Conservation (phyloP, 352 stramenopile species). For the Phytopythium delawarense region DNA sequence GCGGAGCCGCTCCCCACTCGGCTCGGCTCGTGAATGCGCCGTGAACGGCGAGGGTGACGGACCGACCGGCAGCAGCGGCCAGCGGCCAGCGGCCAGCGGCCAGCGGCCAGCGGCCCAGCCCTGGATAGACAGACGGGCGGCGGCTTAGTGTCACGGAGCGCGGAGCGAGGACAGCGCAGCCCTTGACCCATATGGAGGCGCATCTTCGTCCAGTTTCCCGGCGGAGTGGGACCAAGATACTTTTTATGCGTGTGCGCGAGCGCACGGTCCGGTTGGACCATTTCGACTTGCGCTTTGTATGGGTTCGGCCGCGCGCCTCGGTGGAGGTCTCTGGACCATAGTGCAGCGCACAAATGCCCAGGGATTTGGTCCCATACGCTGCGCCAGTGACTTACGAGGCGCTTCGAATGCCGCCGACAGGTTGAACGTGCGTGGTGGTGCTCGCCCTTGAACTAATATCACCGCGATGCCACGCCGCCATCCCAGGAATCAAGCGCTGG, state of each 20-base stretch:
- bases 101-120: neutral
- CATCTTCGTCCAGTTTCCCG: constrained; percentile 9
- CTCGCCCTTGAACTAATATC: neutral
- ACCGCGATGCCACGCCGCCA: neutral
- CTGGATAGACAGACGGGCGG: constrained; percentile 5
- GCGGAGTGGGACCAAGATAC: constrained; percentile 2
- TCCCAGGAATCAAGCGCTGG: neutral
- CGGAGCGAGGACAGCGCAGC: neutral
- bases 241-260: constrained; percentile 1
- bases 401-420: neutral
- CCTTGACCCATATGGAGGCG: constrained; percentile 6
- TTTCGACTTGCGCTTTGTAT: constrained; percentile 5
- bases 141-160: neutral
- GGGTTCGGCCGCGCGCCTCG: neutral
- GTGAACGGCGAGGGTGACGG: constrained; percentile 5
- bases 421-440: too few species aligned
- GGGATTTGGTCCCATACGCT: neutral
- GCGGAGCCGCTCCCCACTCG: too few species aligned
- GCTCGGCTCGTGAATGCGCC: constrained; percentile 3
- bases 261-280: neutral
- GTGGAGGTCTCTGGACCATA: neutral
- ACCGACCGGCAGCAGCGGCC: neutral
- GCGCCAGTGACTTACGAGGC: too few species aligned
- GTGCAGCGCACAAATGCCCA: neutral
- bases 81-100: neutral